Evolutionary conservation across 768 basidiomycete species (phyloP), one percentile per base, ranked within the genome.

Genomic region (Amanita muscaria): DNA sequence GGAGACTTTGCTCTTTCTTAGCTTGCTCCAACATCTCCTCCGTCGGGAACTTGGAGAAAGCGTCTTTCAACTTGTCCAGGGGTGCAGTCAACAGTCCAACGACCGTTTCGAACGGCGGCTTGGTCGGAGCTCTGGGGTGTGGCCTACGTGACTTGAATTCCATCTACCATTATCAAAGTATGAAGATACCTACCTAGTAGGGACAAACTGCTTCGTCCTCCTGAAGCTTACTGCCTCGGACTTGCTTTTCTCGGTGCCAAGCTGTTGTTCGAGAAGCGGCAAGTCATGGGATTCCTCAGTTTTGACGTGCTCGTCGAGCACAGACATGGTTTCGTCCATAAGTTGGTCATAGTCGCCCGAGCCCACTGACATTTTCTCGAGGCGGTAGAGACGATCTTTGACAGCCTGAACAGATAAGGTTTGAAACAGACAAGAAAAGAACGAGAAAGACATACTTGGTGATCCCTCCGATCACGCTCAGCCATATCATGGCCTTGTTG

Each of bases 401-500:
- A 52, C 53, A 2, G 22, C 10, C 56, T 46, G 18, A 21, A 31
- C 14, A 35, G 15, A 35, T n/a, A 7, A 35, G n/a, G 15, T 7
- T n/a, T 35, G 6, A n/a, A 19, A 6, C 6, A n/a, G 34, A n/a
- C 30, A 7, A n/a, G 34, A n/a, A n/a, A n/a, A n/a, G 34, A 7
- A 40, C 21, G 22, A 36, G 34, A 22, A 1, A 36, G 23, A 42
- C 61, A 4, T 47, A 77, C 77, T 58, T 71, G 68, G 51, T 83
- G 80, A 27, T 80, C 77, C 14, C 54, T 64, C 10, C 77, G 66
- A 54, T 82, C 80, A 24, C 73, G 60, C 48, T 77, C 69, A 0
- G 79, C 71, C 14, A 80, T 66, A 33, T 68, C 43, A 36, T 57
- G 56, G 3, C 79, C 80, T 50, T 73, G 54, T 2, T 60, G 59